These are phyloP conservation scores for Trypanosoma theileri DNA, from an alignment of 208 protist species.

Conservation along the genomic window DNA sequence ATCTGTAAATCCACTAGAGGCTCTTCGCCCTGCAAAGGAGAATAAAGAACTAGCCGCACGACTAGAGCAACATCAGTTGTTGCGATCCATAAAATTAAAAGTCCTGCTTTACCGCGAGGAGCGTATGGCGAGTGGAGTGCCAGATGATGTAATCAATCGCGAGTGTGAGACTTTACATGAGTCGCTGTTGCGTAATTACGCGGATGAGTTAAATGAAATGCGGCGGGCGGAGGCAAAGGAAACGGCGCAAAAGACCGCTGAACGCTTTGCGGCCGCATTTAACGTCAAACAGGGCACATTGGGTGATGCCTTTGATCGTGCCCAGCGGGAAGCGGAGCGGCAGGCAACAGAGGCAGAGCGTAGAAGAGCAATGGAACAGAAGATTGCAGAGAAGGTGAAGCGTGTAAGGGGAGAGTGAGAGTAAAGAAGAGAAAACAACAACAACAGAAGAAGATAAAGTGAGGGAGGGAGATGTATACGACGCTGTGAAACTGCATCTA, in stretches of 20 bases:
- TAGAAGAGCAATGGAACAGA: conserved; percentile 45
- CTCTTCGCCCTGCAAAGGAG: conserved; percentile 62
- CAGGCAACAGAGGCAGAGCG: conserved; percentile 46
- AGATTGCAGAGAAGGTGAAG: conserved; percentile 76
- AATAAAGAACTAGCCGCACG: conserved; percentile 60
- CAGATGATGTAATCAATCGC: conserved; percentile 43
- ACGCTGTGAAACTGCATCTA: too few species aligned
- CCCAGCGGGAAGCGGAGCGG: conserved; percentile 48
- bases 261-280: conserved; percentile 77
- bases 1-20: conserved; percentile 66
- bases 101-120: conserved; percentile 77
- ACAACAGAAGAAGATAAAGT: background rate
- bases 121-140: conserved; percentile 44
- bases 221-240: conserved; percentile 31
- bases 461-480: too few species aligned
- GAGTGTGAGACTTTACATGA: conserved; percentile 64
- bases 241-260: conserved; percentile 58
- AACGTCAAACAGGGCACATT: conserved; percentile 36
- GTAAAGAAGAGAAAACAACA: background rate
- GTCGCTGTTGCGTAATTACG: conserved; percentile 33
- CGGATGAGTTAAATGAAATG: conserved; percentile 33
- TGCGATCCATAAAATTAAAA: conserved; percentile 58
- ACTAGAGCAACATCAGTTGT: conserved; percentile 53
- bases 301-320: conserved; percentile 56
- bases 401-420: conserved; percentile 47